phyloP scores from a whole-genome alignment of 1,284 basidiomycete species.

The Irpex lacteus region DNA sequence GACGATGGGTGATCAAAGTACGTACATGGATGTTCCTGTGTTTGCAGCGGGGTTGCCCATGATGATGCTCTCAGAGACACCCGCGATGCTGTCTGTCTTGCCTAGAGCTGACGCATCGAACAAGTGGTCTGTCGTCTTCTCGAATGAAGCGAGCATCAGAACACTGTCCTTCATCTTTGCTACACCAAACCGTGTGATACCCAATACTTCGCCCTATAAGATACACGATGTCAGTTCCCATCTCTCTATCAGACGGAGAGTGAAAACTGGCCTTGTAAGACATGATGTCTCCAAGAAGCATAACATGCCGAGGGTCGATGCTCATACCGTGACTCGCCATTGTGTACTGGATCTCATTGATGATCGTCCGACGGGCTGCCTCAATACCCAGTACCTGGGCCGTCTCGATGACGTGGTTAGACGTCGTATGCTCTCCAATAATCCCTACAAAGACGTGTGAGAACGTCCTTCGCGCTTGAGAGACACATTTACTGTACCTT shows the following conservation, averaged over 20 bases:
- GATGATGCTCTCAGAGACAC: conserved; percentile 99
- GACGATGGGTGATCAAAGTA: conserved; percentile 11
- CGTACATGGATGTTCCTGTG: conserved; percentile 93
- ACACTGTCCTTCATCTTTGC: conserved; percentile 99
- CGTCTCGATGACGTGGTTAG: conserved; percentile 98
- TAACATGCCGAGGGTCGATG: conserved; percentile 98
- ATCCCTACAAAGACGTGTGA: conserved; percentile 61
- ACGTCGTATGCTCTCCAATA: conserved; percentile 87
- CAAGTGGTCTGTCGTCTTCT: conserved; percentile 98
- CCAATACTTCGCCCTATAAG: conserved; percentile 90
- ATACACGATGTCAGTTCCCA: neutral
- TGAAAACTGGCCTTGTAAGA: conserved; percentile 77
- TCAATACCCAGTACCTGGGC: conserved; percentile 95
- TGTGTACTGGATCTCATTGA: conserved; percentile 96
- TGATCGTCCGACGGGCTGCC: conserved; percentile 91
- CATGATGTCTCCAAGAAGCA: conserved; percentile 99
- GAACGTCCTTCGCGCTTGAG: neutral
- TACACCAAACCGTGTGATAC: conserved; percentile 99
- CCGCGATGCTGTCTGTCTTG: conserved; percentile 93
- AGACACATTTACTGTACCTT: conserved; percentile 53
- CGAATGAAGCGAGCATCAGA: conserved; percentile 98
- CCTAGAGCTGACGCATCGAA: conserved; percentile 98
- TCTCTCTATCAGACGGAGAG: neutral
- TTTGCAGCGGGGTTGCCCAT: conserved; percentile 98
- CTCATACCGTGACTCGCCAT: conserved; percentile 99